Evolutionary conservation across 2,329 filamentous ascomycete species (phyloP), one percentile per base, ranked within the genome.

Genomic region (Aspergillus glaucus): DNA sequence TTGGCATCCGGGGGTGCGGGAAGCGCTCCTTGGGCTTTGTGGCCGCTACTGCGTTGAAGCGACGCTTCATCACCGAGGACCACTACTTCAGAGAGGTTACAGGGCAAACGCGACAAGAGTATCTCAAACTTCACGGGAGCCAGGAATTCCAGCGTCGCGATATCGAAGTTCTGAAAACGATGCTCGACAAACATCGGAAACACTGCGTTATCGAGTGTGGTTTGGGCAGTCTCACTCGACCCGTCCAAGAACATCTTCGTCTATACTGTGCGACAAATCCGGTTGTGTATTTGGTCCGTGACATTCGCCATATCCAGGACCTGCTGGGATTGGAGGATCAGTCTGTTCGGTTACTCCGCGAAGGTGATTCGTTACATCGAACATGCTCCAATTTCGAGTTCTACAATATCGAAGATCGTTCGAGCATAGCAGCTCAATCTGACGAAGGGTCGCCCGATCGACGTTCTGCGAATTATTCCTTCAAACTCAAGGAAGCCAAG

Each of bases 401-500:
- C 50, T 77, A 73, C 55, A 77, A 77, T 49, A 55, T 75, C 7
- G 71, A 76, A 52, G 75, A 77, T 52, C 62, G 69, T 48, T 70
- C 67, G 19, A 59, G 47, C 47, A 46, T 48, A 22, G 54, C 46
- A 32, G 45, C 42, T 24, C 50, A 55, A 37, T 49, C 47, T 0
- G 62, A 63, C 3, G 65, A 69, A 46, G 67, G 64, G 12, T 68
- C 63, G 28, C 65, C 64, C 3, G 74, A 77, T 52, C 71, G 72
- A 43, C 67, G 70, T 6, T 71, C 71, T 6, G 70, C 70, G 8
- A 71, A 67, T 30, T 71, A 74, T 46, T 75, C 74, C 6, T 76
- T 76, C 53, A 74, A 74, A 48, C 57, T 77, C 14, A 75, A 74
- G 56, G 70, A 77, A 50, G 79, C 73, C 39, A 81, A 81, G 54